These are phyloP conservation scores for Ustilago loliicola DNA, from an alignment of 1,284 basidiomycete species.

Conservation along the genomic window DNA sequence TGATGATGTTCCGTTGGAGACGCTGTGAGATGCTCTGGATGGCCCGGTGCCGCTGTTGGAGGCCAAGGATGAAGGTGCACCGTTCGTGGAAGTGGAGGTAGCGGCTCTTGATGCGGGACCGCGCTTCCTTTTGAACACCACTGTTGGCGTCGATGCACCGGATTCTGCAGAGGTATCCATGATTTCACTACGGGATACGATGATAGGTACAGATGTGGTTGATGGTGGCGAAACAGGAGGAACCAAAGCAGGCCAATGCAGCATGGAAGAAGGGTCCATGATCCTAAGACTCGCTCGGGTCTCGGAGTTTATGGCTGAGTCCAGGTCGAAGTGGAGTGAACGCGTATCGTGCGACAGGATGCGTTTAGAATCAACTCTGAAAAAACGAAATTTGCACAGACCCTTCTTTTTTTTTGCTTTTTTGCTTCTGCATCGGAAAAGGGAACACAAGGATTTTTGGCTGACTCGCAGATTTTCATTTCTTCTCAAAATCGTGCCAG, in stretches of 20 bases:
- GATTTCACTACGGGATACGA: neutral
- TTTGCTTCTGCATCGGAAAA: slow-evolving; percentile 1
- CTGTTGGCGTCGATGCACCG: slow-evolving; percentile 2
- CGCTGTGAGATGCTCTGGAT: slow-evolving; percentile 19
- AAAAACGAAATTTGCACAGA: slow-evolving; percentile 14
- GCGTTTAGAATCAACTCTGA: neutral
- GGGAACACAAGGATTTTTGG: slow-evolving; percentile 5
- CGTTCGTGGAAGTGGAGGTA: slow-evolving; percentile 7
- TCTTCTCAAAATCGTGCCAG: neutral
- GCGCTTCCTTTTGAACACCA: slow-evolving; percentile 50
- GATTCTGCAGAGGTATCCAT: slow-evolving; percentile 19
- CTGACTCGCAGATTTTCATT: slow-evolving; percentile 26
- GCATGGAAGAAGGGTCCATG: slow-evolving; percentile 5
- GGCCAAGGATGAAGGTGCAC: slow-evolving; percentile 5
- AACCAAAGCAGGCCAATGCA: neutral
- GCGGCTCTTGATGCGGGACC: slow-evolving; percentile 21
- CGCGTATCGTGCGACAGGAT: slow-evolving; percentile 28
- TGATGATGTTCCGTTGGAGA: neutral
- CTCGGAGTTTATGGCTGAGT: slow-evolving; percentile 33
- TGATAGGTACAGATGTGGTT: neutral
- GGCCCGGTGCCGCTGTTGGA: slow-evolving; percentile 15
- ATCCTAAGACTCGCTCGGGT: slow-evolving; percentile 18
- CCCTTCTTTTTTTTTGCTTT: slow-evolving; percentile 12
- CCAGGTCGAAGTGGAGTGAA: slow-evolving; percentile 10
- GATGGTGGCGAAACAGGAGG: slow-evolving; percentile 6